These are phyloP conservation scores for Echium plantagineum DNA, from an alignment of 257 asterid species.

Conservation along the genomic window DNA sequence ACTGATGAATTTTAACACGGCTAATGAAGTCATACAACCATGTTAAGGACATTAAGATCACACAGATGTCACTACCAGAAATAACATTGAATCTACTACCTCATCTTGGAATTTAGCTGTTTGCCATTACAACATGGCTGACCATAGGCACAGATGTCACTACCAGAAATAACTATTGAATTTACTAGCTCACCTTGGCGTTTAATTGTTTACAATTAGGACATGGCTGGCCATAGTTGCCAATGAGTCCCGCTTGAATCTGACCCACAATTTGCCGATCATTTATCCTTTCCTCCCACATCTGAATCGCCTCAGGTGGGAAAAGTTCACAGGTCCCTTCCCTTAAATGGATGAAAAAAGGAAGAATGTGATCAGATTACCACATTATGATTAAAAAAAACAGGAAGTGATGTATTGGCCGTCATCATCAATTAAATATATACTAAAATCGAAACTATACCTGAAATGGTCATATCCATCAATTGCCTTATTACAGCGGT, in stretches of 20 bases:
- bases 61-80: background rate
- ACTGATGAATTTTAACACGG: no score
- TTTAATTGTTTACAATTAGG: constrained; percentile 65
- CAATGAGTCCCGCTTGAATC: constrained; percentile 29
- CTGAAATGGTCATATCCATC: constrained; percentile 85
- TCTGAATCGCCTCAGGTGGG: constrained; percentile 46
- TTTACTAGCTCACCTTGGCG: constrained; percentile 40
- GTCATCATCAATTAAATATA: background rate
- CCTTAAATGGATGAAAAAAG: constrained; percentile 22
- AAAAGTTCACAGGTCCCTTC: constrained; percentile 60
- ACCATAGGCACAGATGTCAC: constrained; percentile 8
- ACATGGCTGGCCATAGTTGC: constrained; percentile 36
- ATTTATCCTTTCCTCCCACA: constrained; percentile 62
- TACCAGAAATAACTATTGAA: background rate
- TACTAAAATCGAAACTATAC: constrained; percentile 20
- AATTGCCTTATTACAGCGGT: constrained; percentile 53
- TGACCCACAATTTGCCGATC: constrained; percentile 44
- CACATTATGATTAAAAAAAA: background rate
- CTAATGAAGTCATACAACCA: no score
- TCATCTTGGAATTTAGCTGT: constrained; percentile 64
- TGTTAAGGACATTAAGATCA: no score
- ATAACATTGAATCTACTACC: constrained; percentile 1
- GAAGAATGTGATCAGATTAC: constrained; percentile 10
- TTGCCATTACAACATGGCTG: constrained; percentile 67
- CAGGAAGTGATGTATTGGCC: constrained; percentile 1